Evolutionary conservation across 768 basidiomycete genomes (phyloP), one percentile per base, ranked within the genome.

Genomic region (Baorangia bicolor): DNA sequence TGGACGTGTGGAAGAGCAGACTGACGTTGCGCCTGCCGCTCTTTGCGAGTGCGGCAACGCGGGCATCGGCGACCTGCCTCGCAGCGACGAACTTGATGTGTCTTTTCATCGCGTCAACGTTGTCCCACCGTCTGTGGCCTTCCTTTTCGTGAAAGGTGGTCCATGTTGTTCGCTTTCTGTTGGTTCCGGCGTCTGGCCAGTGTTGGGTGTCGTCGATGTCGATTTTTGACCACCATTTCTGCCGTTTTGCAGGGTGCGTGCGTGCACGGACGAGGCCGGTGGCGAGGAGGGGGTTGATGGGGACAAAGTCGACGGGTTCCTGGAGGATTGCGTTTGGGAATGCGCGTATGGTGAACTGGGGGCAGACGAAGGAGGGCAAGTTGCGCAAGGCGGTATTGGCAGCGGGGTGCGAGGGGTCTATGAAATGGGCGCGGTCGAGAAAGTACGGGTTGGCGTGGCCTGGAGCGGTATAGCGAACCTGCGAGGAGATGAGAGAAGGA

Each of bases 351-450:
- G 59, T 45, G 46, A 69, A 69, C 0, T 51, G 61, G 5, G 66
- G 59, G 11, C 60, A 66, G 18, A 42, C 50, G 13, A 63, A 61
- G 33, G 34, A 21, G 16, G 68, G 68, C 8, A 69, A 6, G 28
- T 39, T 43, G 18, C 62, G 58, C 5, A 60, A 31, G 27, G 35
- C 2, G 33, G 61, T 62, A 23, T 18, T 41, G 0, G 59, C 49
- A 0, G 66, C 59, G 13, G 66, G 68, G 27, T 69, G 68, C 2
- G 31, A 8, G 2, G 64, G 59, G 45, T 70, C 59, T 13, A 70
- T 3, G 5, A 55, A 20, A 9, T 35, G 48, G 4, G 46, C 18
- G 2, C 57, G 59, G 35, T 66, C 53, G 42, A 61, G 40, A 40
- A 50, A 51, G 43, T 54, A 38, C 0, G 61, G 66, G 12, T 59